Base-by-base conservation (phyloP, 1,139 yeast genomes). In the Sugiyamaella sp. region DNA sequence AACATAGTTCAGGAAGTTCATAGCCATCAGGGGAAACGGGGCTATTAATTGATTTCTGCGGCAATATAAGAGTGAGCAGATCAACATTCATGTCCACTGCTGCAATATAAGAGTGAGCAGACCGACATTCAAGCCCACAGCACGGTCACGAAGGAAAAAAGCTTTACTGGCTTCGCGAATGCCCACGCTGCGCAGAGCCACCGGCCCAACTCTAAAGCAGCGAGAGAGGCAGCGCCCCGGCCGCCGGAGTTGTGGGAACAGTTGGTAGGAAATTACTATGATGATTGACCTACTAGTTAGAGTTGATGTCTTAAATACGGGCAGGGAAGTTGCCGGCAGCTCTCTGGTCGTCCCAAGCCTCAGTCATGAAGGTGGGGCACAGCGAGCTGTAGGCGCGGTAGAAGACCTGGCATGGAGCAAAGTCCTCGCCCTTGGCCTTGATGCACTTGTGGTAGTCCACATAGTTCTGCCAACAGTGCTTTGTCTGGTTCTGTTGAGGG, bases 371-470 rank as follows among this genome's bases (percentile, higher is more conserved):
- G 54, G 82, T 79, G 59, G 99, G 99, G 77, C 99, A 93, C 72
- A 93, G 80, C 35, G 97, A 82, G 66, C 86, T 82, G 80, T 81
- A 93, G 57, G 97, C 89, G 76, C 84, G 86, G 85, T 83, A 89
- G 79, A 93, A 93, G 65, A 89, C 90, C 77, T 90, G 82, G 77
- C 99, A 93, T 70, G 98, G 98, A 69, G 91, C 97, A 71, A 93
- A 93, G 62, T 91, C 98, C 77, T 93, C 98, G 71, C 99, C 99
- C 80, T 91, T 91, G 65, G 91, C 90, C 70, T 85, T 86, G 73
- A 93, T 83, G 80, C 99, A 93, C 77, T 90, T 91, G 86, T 88
- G 93, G 85, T 91, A 93, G 77, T 93, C 99, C 69, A 93, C 89
- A 79, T 91, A 93, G 64, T 95, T 81, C 79, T 91, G 98, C 84